Percentiles rank a stretch among this genome's conserved stretches.
phyloP scores from a whole-genome alignment of 2,329 filamentous ascomycete genomes.

The Fusarium guadeloupense region DNA sequence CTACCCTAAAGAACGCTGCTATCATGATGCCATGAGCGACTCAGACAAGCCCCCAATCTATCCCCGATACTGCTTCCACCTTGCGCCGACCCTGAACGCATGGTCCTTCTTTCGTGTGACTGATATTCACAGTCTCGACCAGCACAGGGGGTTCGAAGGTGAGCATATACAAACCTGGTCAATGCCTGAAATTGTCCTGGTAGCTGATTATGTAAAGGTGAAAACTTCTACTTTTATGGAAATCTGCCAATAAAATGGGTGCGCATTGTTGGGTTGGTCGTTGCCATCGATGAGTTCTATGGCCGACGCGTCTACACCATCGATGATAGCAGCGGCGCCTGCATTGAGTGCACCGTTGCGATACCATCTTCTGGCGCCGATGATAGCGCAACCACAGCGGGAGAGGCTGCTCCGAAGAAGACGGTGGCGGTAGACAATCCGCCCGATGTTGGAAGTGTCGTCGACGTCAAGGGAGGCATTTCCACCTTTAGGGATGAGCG shows the following conservation, averaged over 20 bases:
- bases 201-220: constrained; percentile 47
- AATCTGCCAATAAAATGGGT: constrained; percentile 84
- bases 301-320: constrained; percentile 63
- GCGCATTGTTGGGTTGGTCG: constrained; percentile 74
- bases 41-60: constrained; percentile 55
- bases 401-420: constrained; percentile 8
- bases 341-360: constrained; percentile 57
- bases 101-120: constrained; percentile 66
- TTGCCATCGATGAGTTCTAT: constrained; percentile 65
- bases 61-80: constrained; percentile 69
- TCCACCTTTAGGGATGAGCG: constrained; percentile 57
- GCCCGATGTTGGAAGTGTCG: constrained; percentile 60
- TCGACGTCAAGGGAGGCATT: constrained; percentile 66
- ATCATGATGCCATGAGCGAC: constrained; percentile 62
- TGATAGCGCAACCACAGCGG: not conserved
- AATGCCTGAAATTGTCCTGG: not conserved
- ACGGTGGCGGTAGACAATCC: constrained; percentile 2
- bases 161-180: constrained; percentile 7
- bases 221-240: constrained; percentile 70
- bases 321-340: constrained; percentile 72
- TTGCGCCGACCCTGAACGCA: constrained; percentile 67
- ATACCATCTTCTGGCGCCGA: constrained; percentile 12
- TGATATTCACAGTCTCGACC: constrained; percentile 60
- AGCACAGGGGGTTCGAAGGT: constrained; percentile 64
- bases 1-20: constrained; percentile 6